Evolutionary conservation across 2,329 filamentous ascomycete genomes (phyloP).

Genomic region (Coleophoma crateriformis): DNA sequence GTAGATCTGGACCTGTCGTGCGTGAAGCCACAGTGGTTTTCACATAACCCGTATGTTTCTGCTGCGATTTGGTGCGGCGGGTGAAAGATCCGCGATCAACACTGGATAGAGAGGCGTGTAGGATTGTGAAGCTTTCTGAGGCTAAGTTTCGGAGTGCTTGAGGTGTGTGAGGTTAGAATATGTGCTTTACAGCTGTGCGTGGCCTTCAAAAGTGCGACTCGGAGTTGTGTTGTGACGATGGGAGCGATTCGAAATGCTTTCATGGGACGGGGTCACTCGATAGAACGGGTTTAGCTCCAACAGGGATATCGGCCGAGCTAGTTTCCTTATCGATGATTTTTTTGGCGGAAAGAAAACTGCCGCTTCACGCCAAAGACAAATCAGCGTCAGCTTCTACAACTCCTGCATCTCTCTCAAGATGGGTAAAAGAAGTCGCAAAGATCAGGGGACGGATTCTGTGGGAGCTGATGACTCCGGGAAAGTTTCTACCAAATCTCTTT

Average conservation of each 20-base stretch:
- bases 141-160: not conserved
- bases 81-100: too few species aligned
- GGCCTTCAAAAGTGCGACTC: too few species aligned
- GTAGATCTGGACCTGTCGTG: conserved; percentile 15
- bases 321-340: conserved; percentile 1
- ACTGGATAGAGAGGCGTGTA: too few species aligned
- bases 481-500: conserved; percentile 24
- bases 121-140: not conserved
- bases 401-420: conserved; percentile 12
- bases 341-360: not conserved
- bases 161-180: not conserved
- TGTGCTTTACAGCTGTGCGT: too few species aligned
- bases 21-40: conserved; percentile 14
- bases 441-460: conserved; percentile 11
- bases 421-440: conserved; percentile 24
- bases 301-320: too few species aligned
- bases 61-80: conserved; percentile 1
- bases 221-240: too few species aligned
- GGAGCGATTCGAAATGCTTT: too few species aligned
- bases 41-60: conserved; percentile 20
- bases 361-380: not conserved
- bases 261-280: too few species aligned
- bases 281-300: too few species aligned
- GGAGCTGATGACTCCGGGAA: conserved; percentile 11
- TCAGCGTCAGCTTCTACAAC: not conserved